Base-by-base conservation (phyloP, 768 basidiomycete species). In the Boletus vinaceobasis region DNA sequence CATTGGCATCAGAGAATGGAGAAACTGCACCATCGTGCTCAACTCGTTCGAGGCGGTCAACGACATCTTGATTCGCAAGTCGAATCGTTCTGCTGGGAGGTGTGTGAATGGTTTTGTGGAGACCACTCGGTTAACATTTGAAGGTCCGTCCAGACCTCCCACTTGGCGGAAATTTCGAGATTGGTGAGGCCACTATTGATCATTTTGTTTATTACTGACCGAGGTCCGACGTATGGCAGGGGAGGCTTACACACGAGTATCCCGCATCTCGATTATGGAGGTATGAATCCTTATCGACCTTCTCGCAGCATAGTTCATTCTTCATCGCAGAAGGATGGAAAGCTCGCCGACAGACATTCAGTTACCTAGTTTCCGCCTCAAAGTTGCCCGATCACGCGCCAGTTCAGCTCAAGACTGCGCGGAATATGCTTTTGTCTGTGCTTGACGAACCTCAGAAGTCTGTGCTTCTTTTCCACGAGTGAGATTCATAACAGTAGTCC, bases 251-350 rank as follows among this genome's bases (percentile, higher is more conserved):
- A 53, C 19, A 45, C 31, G 21, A 53, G 52, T 7, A 53, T 53
- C 17, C 52, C 52, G 10, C 52, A 53, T 32, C 52, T 53, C n/a
- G 52, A 46, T 3, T 53, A 53, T 9, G 52, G 52, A 53, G 52
- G 52, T 46, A 37, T 19, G 35, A 13, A 44, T 27, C 11, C 9
- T 37, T 13, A n/a, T 14, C 15, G 36, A 17, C 6, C 13, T 48
- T 19, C 47, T 37, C 26, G 17, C 9, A 13, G 47, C 4, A 14
- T n/a, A 13, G 10, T 10, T 48, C 5, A 48, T n/a, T n/a, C 26
- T 37, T 37, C 15, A 36, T 29, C 19, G 43, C 17, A 53, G 52
- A 53, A 26, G 52, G 44, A 32, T 53, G 52, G 52, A 53, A 46
- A 26, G 37, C 27, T 32, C 52, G 52, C 36, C 29, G 52, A 39